Evolutionary conservation across 805 yeast species (phyloP).

Genomic region (Wickerhamiella shivajii): DNA sequence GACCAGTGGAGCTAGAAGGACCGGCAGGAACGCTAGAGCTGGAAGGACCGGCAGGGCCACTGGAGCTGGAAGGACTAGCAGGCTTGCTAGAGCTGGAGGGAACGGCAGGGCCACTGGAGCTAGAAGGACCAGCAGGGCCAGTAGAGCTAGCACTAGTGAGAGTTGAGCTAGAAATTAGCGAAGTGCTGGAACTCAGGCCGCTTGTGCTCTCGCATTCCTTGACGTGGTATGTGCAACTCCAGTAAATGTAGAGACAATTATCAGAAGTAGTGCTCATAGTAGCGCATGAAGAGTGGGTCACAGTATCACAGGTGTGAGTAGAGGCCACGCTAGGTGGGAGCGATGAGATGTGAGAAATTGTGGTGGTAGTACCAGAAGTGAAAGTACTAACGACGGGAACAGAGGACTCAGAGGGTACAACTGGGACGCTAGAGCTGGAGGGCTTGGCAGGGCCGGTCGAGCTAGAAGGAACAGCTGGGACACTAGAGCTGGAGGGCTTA

Average conservation of each 20-base stretch:
- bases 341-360: no score
- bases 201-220: no score
- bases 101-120: background rate
- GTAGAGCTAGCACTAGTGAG: background rate
- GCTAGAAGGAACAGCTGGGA: background rate
- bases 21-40: background rate
- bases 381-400: background rate
- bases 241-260: no score
- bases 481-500: background rate
- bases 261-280: background rate
- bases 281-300: background rate
- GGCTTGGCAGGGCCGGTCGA: background rate
- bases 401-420: background rate
- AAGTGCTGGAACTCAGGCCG: background rate
- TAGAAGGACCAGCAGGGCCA: background rate
- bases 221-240: no score
- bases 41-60: background rate
- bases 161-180: background rate
- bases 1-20: background rate
- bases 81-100: background rate
- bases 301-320: background rate
- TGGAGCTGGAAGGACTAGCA: background rate
- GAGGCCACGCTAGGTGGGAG: no score
- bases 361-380: no score
- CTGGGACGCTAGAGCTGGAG: no score